phyloP scores from a whole-genome alignment of 2,329 filamentous ascomycete genomes.

The Curvularia verruculosa region DNA sequence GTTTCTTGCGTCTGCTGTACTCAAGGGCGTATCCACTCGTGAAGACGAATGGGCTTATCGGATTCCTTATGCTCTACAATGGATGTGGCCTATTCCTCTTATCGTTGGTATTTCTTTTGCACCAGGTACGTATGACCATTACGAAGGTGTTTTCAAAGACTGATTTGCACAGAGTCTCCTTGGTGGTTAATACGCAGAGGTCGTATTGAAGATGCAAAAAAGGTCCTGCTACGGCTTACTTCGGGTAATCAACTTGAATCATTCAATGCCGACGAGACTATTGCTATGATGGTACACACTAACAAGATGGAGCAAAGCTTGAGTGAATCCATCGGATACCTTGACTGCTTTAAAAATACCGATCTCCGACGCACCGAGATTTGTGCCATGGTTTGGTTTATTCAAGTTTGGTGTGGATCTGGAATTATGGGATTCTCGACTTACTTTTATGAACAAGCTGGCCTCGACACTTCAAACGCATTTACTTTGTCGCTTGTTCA shows the following conservation, averaged over 20 bases:
- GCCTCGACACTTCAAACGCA: background rate
- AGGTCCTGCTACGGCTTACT: background rate
- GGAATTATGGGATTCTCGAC: background rate
- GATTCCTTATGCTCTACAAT: background rate
- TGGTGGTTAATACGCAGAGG: background rate
- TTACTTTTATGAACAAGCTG: background rate
- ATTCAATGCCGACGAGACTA: background rate
- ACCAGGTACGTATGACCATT: background rate
- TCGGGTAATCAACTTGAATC: background rate
- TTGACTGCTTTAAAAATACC: background rate
- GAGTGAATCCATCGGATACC: background rate
- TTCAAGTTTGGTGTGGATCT: background rate
- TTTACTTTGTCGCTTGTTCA: background rate
- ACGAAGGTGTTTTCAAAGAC: background rate
- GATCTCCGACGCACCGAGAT: background rate
- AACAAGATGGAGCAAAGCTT: background rate
- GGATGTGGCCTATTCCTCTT: background rate
- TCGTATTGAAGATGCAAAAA: background rate
- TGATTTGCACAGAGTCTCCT: background rate
- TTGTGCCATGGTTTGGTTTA: background rate
- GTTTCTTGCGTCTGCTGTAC: background rate
- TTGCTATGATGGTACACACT: background rate
- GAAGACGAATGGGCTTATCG: background rate
- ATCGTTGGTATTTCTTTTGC: background rate
- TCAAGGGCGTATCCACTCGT: background rate